phyloP scores from a whole-genome alignment of 192 early-diverging fungal species.

The Entophlyctis helioformis region DNA sequence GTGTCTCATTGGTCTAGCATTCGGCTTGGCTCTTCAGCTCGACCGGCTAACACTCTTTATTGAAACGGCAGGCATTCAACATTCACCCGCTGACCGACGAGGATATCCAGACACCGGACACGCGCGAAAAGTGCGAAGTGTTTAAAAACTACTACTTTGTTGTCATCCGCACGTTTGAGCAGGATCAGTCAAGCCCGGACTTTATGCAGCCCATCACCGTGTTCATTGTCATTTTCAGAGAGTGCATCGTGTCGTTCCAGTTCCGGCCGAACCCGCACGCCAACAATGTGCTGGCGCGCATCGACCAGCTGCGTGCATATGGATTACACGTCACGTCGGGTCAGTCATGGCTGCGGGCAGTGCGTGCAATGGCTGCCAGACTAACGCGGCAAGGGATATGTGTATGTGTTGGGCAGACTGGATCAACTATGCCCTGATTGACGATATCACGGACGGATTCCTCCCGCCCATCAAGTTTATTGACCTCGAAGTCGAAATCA shows the following conservation, averaged over 20 bases:
- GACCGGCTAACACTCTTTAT: constrained; percentile 1
- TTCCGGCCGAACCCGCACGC: constrained; percentile 80
- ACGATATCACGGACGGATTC: constrained; percentile 90
- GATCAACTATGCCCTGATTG: constrained; percentile 92
- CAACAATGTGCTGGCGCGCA: constrained; percentile 70
- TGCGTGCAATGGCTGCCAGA: no score
- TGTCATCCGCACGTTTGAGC: constrained; percentile 55
- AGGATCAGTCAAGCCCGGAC: constrained; percentile 17
- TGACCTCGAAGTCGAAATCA: constrained; percentile 89
- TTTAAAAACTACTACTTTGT: constrained; percentile 90
- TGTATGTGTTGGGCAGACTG: no score
- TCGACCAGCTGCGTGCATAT: constrained; percentile 75
- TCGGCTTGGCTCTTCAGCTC: not conserved
- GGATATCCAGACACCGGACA: constrained; percentile 78
- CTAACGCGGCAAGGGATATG: no score
- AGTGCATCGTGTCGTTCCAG: constrained; percentile 47
- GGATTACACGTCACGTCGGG: constrained; percentile 72
- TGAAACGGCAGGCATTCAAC: constrained; percentile 44
- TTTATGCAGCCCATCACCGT: constrained; percentile 47
- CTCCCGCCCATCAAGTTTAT: constrained; percentile 73
- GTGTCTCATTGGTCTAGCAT: not conserved
- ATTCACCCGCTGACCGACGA: constrained; percentile 86
- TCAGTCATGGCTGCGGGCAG: constrained; percentile 16
- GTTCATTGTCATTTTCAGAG: constrained; percentile 37
- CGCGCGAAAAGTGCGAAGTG: constrained; percentile 90